A percentile compares a stretch with the other conserved stretches of the same genome.
These are phyloP conservation scores for Mycena kentingensis DNA, from an alignment of 768 basidiomycete species.

Conservation along the genomic window DNA sequence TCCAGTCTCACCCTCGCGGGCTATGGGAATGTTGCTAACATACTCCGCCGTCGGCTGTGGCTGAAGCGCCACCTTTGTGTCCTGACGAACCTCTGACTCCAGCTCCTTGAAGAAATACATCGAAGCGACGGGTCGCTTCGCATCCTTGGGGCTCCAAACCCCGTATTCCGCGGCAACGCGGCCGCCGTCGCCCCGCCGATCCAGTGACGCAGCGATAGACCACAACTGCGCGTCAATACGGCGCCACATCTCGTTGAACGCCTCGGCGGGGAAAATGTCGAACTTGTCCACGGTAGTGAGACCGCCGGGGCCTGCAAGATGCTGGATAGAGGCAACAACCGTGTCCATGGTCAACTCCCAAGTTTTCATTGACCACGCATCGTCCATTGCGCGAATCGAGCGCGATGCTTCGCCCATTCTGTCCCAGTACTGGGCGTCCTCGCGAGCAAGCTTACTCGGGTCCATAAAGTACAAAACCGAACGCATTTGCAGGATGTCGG, in stretches of 20 bases:
- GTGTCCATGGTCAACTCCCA: not conserved
- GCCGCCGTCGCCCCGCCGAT: constrained; percentile 13
- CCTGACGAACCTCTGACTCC: not conserved
- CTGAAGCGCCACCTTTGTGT: constrained; percentile 1
- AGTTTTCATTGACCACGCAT: not conserved
- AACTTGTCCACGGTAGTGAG: too few relatives aligned
- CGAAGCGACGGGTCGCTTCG: constrained; percentile 6
- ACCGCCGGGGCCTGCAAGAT: not conserved
- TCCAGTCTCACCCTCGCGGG: constrained; percentile 6
- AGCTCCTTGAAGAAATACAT: constrained; percentile 6
- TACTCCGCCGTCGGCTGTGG: constrained; percentile 8
- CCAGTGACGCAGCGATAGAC: constrained; percentile 5
- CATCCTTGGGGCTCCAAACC: constrained; percentile 11
- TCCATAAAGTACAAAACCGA: constrained; percentile 16
- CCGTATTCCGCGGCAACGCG: constrained; percentile 19
- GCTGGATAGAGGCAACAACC: too few relatives aligned
- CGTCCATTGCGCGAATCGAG: constrained; percentile 9
- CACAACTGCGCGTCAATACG: constrained; percentile 11
- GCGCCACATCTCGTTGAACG: constrained; percentile 17
- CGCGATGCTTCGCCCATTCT: constrained; percentile 4
- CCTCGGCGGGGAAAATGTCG: not conserved
- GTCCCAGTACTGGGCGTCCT: not conserved
- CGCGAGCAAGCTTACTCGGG: constrained; percentile 4
- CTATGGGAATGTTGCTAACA: constrained; percentile 12
- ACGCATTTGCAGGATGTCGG: constrained; percentile 1